These are phyloP conservation scores for Lactarius evosmus DNA, from an alignment of 768 basidiomycete genomes.

Conservation along the genomic window DNA sequence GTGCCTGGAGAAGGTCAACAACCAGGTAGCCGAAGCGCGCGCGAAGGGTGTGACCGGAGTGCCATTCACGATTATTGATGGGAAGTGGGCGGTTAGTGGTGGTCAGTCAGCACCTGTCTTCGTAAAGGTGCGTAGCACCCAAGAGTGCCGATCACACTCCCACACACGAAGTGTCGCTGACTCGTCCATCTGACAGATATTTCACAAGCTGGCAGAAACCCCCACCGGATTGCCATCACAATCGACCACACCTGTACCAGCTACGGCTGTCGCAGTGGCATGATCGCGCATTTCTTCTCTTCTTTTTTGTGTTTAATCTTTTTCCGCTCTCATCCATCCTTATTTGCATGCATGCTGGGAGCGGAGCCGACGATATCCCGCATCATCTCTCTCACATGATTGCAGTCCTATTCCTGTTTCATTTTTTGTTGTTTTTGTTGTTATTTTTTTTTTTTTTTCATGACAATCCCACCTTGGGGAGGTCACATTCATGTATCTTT, in stretches of 20 bases:
- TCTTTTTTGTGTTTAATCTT: not conserved
- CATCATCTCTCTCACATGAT: constrained; percentile 10
- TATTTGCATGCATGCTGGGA: constrained; percentile 2
- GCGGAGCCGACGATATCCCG: constrained; percentile 23
- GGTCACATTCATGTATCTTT: constrained; percentile 5
- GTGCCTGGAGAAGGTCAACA: constrained; percentile 58
- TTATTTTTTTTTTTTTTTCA: not conserved
- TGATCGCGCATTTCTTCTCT: constrained; percentile 4
- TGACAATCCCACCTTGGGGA: not conserved
- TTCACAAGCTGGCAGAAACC: constrained; percentile 25
- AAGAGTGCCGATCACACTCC: not conserved
- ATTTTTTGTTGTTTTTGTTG: not conserved
- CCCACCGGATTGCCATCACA: constrained; percentile 15
- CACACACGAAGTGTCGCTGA: not conserved
- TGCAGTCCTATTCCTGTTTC: not conserved
- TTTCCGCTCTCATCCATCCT: not conserved
- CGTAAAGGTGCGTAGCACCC: constrained; percentile 48
- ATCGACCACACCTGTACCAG: constrained; percentile 17
- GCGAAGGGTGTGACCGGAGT: constrained; percentile 72
- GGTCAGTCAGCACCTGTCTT: constrained; percentile 71
- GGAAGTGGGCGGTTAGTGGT: constrained; percentile 73
- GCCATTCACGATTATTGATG: constrained; percentile 75
- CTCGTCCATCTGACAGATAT: constrained; percentile 18
- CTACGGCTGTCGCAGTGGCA: constrained; percentile 22
- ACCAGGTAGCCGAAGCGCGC: constrained; percentile 59